Conservation (phyloP, 2,329 filamentous ascomycete species). For the Bipolaris sorokiniana region DNA sequence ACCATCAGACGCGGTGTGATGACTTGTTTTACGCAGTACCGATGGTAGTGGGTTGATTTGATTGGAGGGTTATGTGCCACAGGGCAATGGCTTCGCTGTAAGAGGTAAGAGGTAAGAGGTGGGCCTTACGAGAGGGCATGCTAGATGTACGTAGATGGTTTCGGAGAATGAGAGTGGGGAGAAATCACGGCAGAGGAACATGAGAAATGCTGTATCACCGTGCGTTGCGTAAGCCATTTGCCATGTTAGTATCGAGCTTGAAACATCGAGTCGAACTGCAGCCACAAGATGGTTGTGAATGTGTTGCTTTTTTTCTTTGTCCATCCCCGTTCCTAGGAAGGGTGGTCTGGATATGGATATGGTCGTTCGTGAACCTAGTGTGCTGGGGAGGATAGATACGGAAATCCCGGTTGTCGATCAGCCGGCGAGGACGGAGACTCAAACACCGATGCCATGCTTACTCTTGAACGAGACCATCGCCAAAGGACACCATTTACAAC, state of each 20-base stretch:
- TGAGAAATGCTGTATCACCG: constrained; percentile 2
- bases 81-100: too few species aligned
- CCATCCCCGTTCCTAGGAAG: background rate
- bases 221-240: constrained; percentile 10
- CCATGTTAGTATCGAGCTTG: background rate
- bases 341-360: background rate
- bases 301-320: background rate
- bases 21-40: background rate
- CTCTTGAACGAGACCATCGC: constrained; percentile 1
- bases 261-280: background rate
- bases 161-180: constrained; percentile 30
- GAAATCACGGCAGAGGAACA: constrained; percentile 23
- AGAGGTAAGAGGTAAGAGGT: too few species aligned
- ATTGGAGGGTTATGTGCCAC: background rate
- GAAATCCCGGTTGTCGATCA: constrained; percentile 12
- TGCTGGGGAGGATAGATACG: background rate
- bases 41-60: background rate
- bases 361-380: background rate
- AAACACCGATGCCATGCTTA: constrained; percentile 11
- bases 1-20: background rate
- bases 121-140: background rate
- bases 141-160: constrained; percentile 8
- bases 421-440: constrained; percentile 6
- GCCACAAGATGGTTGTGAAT: fast-evolving
- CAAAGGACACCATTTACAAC: background rate